phyloP scores from a whole-genome alignment of 2,329 filamentous ascomycete species.

The Sclerotinia minor region DNA sequence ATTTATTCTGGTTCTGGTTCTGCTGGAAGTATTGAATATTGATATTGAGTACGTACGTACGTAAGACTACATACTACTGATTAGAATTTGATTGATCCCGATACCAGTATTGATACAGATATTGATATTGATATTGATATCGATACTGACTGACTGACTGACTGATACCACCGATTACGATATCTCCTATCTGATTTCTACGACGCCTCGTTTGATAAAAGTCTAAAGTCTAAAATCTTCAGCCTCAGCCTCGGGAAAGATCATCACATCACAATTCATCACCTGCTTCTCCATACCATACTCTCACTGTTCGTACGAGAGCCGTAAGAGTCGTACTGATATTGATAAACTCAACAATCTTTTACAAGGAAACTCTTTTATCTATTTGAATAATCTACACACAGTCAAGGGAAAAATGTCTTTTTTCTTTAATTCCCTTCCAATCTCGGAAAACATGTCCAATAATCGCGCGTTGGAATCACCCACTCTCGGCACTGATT shows the following conservation, averaged over 20 bases:
- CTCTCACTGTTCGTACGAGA: too few species aligned
- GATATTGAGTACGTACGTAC: too few species aligned
- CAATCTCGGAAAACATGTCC: conserved; percentile 30
- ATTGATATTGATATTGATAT: not conserved
- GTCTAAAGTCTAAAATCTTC: not conserved
- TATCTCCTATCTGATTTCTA: not conserved
- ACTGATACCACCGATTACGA: not conserved
- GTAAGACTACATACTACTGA: too few species aligned
- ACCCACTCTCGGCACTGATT: not conserved
- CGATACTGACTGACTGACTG: too few species aligned
- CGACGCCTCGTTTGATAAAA: not conserved
- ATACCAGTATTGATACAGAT: not conserved
- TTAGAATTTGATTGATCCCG: not conserved
- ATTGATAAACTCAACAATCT: too few species aligned
- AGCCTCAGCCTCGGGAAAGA: conserved; percentile 5
- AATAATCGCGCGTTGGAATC: conserved; percentile 34
- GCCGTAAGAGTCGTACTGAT: too few species aligned
- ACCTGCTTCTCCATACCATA: too few species aligned
- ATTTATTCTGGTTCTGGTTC: not conserved
- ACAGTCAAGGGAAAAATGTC: conserved; percentile 29
- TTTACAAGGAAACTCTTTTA: not conserved
- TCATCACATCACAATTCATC: not conserved
- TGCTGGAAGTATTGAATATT: too few species aligned
- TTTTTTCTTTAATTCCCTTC: conserved; percentile 27
- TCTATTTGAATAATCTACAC: not conserved